Conservation (phyloP, 768 basidiomycete species). For the Melanogaster broomeanus region DNA sequence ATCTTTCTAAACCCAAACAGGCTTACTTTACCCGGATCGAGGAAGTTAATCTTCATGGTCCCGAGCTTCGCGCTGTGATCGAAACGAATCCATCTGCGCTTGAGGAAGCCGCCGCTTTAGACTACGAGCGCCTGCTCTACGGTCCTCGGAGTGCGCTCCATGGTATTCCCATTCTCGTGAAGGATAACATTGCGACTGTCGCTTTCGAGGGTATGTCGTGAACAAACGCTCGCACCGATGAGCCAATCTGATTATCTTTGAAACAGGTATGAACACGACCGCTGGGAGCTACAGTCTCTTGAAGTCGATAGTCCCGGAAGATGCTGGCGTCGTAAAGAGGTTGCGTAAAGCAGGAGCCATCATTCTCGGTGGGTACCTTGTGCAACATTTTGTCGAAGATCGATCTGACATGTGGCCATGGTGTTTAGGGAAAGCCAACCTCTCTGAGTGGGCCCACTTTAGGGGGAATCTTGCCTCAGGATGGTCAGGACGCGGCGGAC, state of each 20-base stretch:
- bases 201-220: conserved; percentile 23
- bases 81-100: conserved; percentile 42
- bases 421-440: conserved; percentile 52
- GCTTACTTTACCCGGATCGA: conserved; percentile 44
- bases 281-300: conserved; percentile 41
- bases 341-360: conserved; percentile 36
- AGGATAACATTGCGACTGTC: conserved; percentile 36
- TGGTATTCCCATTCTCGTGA: conserved; percentile 41
- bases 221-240: no score
- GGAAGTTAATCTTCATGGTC: conserved; percentile 43
- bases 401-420: background rate
- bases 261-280: conserved; percentile 41
- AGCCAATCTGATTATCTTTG: background rate
- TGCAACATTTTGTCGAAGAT: background rate
- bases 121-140: conserved; percentile 29
- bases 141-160: conserved; percentile 36
- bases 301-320: conserved; percentile 33
- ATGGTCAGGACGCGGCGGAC: conserved; percentile 60
- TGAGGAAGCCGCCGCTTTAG: conserved; percentile 34
- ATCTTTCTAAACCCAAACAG: conserved; percentile 16
- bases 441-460: conserved; percentile 56
- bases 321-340: conserved; percentile 35
- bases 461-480: conserved; percentile 48
- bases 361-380: conserved; percentile 26
- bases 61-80: conserved; percentile 40